phyloP scores from a whole-genome alignment of 345 rosid species.

The Ceriops decandra region DNA sequence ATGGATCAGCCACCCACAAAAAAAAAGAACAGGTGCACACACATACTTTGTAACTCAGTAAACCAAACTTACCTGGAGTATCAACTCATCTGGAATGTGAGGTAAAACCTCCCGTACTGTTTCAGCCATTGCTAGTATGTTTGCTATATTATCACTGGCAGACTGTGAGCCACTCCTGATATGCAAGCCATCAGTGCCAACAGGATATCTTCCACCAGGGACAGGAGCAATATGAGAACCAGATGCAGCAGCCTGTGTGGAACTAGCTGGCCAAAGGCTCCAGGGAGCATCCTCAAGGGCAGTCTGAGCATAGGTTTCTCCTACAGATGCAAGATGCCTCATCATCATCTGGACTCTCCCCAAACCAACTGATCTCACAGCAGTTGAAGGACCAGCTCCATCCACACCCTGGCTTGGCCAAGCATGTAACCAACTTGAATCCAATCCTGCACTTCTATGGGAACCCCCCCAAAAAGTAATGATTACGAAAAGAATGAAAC shows the following conservation, averaged over 20 bases:
- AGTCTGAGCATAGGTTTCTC: constrained; percentile 86
- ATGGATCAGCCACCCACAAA: not conserved
- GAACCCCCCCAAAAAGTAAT: not conserved
- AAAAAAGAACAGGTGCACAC: not conserved
- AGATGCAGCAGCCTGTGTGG: constrained; percentile 65
- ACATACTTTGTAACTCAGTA: not conserved
- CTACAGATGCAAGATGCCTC: constrained; percentile 98
- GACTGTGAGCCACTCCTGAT: constrained; percentile 50
- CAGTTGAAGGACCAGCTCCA: constrained; percentile 91
- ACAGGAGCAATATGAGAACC: constrained; percentile 49
- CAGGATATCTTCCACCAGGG: constrained; percentile 43
- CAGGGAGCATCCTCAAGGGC: constrained; percentile 86
- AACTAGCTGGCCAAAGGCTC: constrained; percentile 83
- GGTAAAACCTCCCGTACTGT: constrained; percentile 94
- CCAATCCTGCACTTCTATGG: constrained; percentile 71
- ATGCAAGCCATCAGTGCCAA: constrained; percentile 57
- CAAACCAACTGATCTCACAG: constrained; percentile 67
- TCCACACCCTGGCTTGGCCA: constrained; percentile 78
- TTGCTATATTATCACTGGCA: constrained; percentile 55
- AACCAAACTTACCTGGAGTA: constrained; percentile 61
- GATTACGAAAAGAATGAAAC: not conserved
- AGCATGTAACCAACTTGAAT: constrained; percentile 68
- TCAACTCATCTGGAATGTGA: constrained; percentile 83
- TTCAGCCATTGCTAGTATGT: constrained; percentile 90
- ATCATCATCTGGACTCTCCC: constrained; percentile 97